Evolutionary conservation across 805 yeast genomes (phyloP).

Genomic region (Saturnispora dispora): DNA sequence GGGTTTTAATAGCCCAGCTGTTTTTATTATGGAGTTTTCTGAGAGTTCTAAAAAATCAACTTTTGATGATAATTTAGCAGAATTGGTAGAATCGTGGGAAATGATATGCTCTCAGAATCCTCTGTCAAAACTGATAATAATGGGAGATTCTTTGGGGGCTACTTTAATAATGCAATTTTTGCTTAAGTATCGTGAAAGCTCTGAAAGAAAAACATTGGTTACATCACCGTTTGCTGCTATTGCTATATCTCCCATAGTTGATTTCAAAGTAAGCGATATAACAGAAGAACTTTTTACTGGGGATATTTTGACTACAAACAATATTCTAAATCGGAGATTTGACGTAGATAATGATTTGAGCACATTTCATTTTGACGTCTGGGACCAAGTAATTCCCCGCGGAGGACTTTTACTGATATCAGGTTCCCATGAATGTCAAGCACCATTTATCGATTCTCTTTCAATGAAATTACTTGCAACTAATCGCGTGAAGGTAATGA

Average conservation of each 20-base stretch:
- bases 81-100: conserved; percentile 1
- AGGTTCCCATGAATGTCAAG: conserved; percentile 36
- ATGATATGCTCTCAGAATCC: conserved; percentile 13
- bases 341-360: background rate
- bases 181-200: conserved; percentile 16
- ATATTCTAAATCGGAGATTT: conserved; percentile 10
- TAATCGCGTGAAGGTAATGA: conserved; percentile 29
- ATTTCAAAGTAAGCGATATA: conserved; percentile 2
- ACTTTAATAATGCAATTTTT: conserved; percentile 32
- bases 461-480: conserved; percentile 18
- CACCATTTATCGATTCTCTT: conserved; percentile 31
- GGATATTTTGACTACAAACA: background rate
- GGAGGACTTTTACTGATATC: conserved; percentile 34
- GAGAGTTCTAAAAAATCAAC: conserved; percentile 9
- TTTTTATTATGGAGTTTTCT: conserved; percentile 31
- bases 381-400: conserved; percentile 35
- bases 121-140: conserved; percentile 25
- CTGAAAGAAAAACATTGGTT: too few species aligned
- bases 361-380: conserved; percentile 28
- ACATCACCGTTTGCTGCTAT: conserved; percentile 19
- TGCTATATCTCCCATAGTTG: conserved; percentile 24
- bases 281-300: too few species aligned
- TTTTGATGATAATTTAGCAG: conserved; percentile 4
- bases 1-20: conserved; percentile 42
- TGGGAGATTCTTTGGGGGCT: conserved; percentile 45